Evolutionary conservation across 108 stramenopile genomes (phyloP).

Genomic region (Cyclotella baltica): DNA sequence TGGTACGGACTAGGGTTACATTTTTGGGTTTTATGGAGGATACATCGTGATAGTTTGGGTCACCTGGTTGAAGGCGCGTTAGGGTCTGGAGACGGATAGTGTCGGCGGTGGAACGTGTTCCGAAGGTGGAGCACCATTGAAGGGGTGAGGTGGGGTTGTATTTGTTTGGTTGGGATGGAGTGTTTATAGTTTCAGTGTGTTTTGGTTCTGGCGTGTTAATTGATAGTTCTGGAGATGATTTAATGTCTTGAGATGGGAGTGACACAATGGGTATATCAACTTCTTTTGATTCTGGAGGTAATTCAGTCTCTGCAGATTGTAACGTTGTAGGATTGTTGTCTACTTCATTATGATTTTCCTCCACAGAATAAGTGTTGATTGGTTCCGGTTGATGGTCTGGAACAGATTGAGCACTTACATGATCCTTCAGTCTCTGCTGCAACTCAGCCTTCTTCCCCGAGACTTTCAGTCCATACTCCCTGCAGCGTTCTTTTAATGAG

Average conservation of each 20-base stretch:
- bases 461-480: background rate
- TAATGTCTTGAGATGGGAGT: too few relatives aligned
- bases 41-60: constrained; percentile 78
- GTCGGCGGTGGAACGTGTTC: constrained; percentile 60
- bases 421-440: background rate
- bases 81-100: constrained; percentile 42
- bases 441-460: background rate
- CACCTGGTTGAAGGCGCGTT: constrained; percentile 61
- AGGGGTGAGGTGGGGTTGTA: constrained; percentile 73
- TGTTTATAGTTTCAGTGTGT: constrained; percentile 50
- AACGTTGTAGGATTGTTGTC: background rate
- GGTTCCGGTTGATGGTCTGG: background rate
- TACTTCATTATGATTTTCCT: background rate
- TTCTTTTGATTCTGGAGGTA: too few relatives aligned
- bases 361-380: background rate
- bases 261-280: too few relatives aligned
- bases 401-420: background rate
- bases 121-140: constrained; percentile 74
- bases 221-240: too few relatives aligned
- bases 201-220: too few relatives aligned
- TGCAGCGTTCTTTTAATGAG: background rate
- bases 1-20: constrained; percentile 75
- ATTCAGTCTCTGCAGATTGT: constrained; percentile 14
- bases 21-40: constrained; percentile 25
- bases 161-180: too few relatives aligned